These are phyloP conservation scores for Lentinula lateritia DNA, from an alignment of 768 basidiomycete species.

Conservation along the genomic window DNA sequence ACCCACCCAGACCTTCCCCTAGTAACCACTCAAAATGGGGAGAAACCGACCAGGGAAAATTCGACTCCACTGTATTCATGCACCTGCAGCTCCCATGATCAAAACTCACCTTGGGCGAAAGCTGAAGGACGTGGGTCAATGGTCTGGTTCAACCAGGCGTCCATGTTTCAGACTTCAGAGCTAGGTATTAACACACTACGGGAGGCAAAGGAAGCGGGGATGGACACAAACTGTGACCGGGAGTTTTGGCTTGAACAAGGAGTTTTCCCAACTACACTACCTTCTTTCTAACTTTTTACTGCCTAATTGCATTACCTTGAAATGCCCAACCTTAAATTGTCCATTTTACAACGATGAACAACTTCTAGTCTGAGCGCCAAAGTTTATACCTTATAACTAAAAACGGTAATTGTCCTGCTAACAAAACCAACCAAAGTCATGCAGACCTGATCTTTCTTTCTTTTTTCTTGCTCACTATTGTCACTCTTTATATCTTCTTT, in stretches of 20 bases:
- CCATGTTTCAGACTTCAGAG: constrained; percentile 7
- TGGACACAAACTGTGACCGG: not conserved
- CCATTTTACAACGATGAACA: no score
- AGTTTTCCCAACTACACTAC: not conserved
- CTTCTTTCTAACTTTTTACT: no score
- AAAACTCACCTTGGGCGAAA: not conserved
- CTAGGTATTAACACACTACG: not conserved
- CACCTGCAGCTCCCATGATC: not conserved
- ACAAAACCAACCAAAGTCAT: no score
- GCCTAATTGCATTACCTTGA: no score
- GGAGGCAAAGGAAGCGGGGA: not conserved
- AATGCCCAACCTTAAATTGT: no score
- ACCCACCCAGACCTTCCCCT: constrained; percentile 15
- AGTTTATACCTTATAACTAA: no score
- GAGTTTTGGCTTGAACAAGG: not conserved
- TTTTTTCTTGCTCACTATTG: no score
- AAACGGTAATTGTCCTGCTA: no score
- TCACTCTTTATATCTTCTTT: no score
- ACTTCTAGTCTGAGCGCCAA: no score
- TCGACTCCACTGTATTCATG: not conserved
- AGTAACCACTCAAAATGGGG: not conserved
- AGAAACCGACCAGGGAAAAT: not conserved
- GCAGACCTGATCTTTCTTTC: no score
- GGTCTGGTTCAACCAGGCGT: constrained; percentile 8
- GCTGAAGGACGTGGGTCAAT: not conserved